Base-by-base conservation (phyloP, 2,329 filamentous ascomycete genomes). In the Penicillium sp. region DNA sequence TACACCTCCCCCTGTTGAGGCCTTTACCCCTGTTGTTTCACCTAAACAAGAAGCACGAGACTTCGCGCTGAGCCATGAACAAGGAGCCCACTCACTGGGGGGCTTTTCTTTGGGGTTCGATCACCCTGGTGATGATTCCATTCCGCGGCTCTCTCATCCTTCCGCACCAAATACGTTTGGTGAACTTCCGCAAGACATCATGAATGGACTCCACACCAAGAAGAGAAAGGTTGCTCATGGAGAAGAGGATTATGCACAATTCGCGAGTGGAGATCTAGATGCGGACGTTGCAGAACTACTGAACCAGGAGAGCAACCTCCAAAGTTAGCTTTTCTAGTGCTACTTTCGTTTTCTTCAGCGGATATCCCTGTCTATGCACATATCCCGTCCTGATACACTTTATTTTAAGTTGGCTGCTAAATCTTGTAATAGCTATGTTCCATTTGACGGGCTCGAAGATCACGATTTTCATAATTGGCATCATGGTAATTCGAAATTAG, bases 1-100 rank as follows among this genome's bases (percentile, higher is more conserved):
- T 60, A 97, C 93, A 0, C 93, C 93, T n/a, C 91, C 91, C 1
- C 81, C 88, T 2, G 84, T 87, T 63, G 86, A 87, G 59, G 78
- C 79, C 8, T 77, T 85, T 59, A 84, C 83, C 0, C 84, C 85
- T 21, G 79, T 83, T 55, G 81, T 78, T 7, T 83, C 82, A 6
- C 83, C 83, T 0, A 72, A 76, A 55, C 77, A 75, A 56, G 73
- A 62, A 65, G 71, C 56, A 19, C 70, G 75, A 30, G 70, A 76
- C 19, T 74, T 74, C 70, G 70, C 78, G 69, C 66, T 58, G 44
- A 66, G 57, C 26, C 64, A 66, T 15, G 56, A 58, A 19, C 64
- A 63, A 52, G 66, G 67, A 49, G 48, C 61, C 29, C 64, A 64
- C 13, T 47, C 60, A 21, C 52, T 62, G 11, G 60, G 66, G 13